Base-by-base conservation (phyloP, 2,329 filamentous ascomycete species). In the Fusarium multiceps region DNA sequence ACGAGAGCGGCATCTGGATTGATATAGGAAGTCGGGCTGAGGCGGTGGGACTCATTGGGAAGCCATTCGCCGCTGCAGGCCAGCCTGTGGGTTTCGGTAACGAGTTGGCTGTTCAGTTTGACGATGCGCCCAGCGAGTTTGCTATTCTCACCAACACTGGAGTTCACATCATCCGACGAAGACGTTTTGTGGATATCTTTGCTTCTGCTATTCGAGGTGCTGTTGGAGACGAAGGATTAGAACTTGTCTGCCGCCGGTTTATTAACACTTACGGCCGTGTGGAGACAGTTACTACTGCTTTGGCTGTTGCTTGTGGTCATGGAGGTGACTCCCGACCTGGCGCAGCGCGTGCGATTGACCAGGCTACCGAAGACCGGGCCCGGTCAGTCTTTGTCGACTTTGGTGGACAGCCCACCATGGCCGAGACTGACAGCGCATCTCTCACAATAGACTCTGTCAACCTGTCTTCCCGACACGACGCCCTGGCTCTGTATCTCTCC, bases 71-170 rank as follows among this genome's bases (percentile, higher is more conserved):
- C 18, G 92, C 92, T 12, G 86, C 89, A 1, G 82, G 82, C 13
- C 87, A 88, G 27, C 92, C 93, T 0, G 78, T 89, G 23, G 95
- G 94, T 0, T 98, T 97, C 75, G 94, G 95, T 13, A 99, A 99
- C 73, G 96, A 99, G 80, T 84, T 98, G 59, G 93, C 96, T 2
- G 92, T 97, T n/a, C 97, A 99, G 74, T 99, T 96, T 74, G 96
- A 99, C 75, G 87, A 92, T 63, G 85, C 90, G 0, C 87, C 92
- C 0, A 89, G 91, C 53, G 95, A 99, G 77, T 90, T 98, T 69
- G 96, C 95, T 2, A 89, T 99, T 48, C 85, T 99, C 56, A 98
- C 96, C 32, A 97, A 96, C 74, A 93, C 89, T 16, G 96, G 96
- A 4, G 89, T 99, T 55, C 93, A 98, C 74, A 87, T 97, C 10